Evolutionary conservation across 106 monocot genomes (phyloP), one percentile per base, ranked within the genome.

Genomic region (Dioscorea zingiberensis): DNA sequence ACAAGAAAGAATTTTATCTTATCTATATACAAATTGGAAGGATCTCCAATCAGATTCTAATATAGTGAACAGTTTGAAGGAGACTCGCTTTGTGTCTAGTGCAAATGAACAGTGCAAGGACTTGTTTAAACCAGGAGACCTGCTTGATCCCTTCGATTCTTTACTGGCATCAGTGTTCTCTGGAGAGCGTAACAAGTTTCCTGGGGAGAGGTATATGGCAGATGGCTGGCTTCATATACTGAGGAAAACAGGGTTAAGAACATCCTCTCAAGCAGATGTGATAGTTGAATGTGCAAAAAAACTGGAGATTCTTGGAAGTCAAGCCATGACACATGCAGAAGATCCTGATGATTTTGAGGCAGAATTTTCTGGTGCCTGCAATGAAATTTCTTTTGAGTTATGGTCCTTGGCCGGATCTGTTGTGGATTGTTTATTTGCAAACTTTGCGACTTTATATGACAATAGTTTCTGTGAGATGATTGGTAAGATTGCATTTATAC

Each of bases 141-240:
- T 98, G 27, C 72, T 98, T 67, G 93, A 98, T 80, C 97, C 93
- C 73, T 74, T 49, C 76, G 97, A 98, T 76, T 55, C 86, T 55
- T 69, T 98, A 60, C 56, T 98, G 32, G 70, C 82, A 67, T 98
- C 91, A 54, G 74, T 98, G 15, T 98, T 98, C 64, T 75, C 73
- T 61, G 86, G 79, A 57, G 93, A 86, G 61, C 77, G 49, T 49
- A 59, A 73, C 59, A 92, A 63, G 54, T 98, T 98, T 71, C 89
- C 98, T 76, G 86, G 89, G 60, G 93, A 92, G 48, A 79, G 92
- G 70, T 98, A 84, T 65, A 62, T 56, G 21, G 59, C 88, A 59
- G 84, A 93, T 71, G 78, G 82, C 47, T 98, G 92, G 92, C 82
- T 98, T 71, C 67, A 59, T 17, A 89, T 98, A 73, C 73, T 98